A percentile compares a stretch with the other conserved stretches of the same genome.
Evolutionary conservation across 441 rosid genomes (phyloP).

Genomic region (Manihot esculenta): DNA sequence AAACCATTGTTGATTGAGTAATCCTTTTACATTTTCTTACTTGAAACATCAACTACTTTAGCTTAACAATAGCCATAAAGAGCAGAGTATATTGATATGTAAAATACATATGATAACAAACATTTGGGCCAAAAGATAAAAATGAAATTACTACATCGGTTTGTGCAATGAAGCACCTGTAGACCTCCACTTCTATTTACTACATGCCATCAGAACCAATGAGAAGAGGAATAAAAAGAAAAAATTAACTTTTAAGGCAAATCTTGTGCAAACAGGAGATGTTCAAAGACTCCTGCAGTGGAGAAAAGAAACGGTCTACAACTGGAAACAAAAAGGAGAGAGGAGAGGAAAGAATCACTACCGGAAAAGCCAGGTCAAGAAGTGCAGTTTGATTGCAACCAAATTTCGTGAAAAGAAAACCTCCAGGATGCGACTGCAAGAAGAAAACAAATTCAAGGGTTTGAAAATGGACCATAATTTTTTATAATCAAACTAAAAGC

Average conservation of each 20-base stretch:
- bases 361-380: conserved; percentile 88
- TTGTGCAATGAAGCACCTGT: neutral
- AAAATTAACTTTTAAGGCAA: conserved; percentile 3
- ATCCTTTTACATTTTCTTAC: no score
- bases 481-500: conserved; percentile 2
- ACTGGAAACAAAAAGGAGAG: neutral
- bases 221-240: neutral
- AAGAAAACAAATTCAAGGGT: conserved; percentile 6
- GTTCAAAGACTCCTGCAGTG: no score
- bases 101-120: neutral
- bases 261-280: neutral
- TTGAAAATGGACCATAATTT: conserved; percentile 2
- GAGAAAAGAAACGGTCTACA: neutral
- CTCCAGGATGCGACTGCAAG: conserved; percentile 85
- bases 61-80: no score
- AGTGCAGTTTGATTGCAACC: conserved; percentile 83
- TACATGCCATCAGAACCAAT: neutral
- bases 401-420: conserved; percentile 78
- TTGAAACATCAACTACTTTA: no score
- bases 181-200: neutral
- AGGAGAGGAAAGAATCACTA: conserved; percentile 33
- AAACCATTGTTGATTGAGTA: no score
- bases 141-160: neutral
- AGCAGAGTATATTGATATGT: neutral
- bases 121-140: neutral